A percentile compares a stretch with the other conserved stretches of the same genome.
Conservation (phyloP, 2,329 filamentous ascomycete genomes). For the Rhynchosporium graminicola region DNA sequence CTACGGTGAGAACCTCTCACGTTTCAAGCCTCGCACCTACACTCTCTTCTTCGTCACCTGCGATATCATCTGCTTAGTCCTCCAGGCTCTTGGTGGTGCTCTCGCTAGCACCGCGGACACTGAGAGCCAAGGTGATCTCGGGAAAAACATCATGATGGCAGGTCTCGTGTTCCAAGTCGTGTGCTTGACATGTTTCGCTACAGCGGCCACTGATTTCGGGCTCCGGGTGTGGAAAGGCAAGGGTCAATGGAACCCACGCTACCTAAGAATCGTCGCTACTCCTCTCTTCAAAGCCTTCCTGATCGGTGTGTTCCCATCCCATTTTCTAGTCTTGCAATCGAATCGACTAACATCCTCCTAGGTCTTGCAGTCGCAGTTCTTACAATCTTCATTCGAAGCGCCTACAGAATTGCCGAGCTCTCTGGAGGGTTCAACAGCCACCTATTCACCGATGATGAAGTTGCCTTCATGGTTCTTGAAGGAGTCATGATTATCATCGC, state of each 20-base stretch:
- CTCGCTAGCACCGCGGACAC: slow-evolving; percentile 51
- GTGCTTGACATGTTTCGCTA: slow-evolving; percentile 39
- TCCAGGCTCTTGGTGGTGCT: slow-evolving; percentile 60
- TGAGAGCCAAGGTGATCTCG: slow-evolving; percentile 29
- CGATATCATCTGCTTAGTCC: slow-evolving; percentile 58
- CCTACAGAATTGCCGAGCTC: slow-evolving; percentile 60
- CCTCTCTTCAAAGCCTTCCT: slow-evolving; percentile 49
- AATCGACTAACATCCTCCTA: slow-evolving; percentile 10
- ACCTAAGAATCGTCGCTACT: slow-evolving; percentile 27
- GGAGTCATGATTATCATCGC: slow-evolving; percentile 43
- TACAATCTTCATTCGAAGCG: slow-evolving; percentile 57
- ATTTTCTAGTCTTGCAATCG: background rate
- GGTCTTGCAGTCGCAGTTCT: slow-evolving; percentile 51
- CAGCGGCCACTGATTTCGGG: slow-evolving; percentile 27
- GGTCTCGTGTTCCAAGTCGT: slow-evolving; percentile 45
- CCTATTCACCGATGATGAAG: slow-evolving; percentile 51
- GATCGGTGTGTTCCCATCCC: slow-evolving; percentile 41
- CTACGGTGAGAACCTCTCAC: slow-evolving; percentile 52
- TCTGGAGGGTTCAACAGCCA: slow-evolving; percentile 54
- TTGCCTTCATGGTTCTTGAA: slow-evolving; percentile 50
- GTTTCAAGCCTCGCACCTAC: slow-evolving; percentile 51
- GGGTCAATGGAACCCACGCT: slow-evolving; percentile 27
- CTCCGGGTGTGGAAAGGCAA: slow-evolving; percentile 24
- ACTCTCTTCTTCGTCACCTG: slow-evolving; percentile 51
- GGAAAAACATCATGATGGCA: slow-evolving; percentile 44